phyloP scores from a whole-genome alignment of 148 eudicot species.

The Amaranthus palmeri region DNA sequence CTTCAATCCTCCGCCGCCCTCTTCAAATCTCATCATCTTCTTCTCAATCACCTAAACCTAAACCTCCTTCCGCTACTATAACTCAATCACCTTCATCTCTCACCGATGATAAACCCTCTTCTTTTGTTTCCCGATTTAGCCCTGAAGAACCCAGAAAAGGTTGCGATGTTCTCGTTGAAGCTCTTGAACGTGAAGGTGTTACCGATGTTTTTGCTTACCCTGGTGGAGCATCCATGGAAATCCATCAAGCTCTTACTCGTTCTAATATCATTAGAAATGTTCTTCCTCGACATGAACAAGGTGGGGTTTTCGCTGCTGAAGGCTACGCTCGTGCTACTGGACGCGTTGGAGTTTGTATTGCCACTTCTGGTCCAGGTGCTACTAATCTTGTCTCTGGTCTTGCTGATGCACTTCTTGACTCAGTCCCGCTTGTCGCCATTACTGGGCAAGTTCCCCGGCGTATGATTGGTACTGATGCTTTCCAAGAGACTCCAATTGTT shows the following conservation, averaged over 20 bases:
- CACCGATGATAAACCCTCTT: not conserved
- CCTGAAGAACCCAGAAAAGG: conserved; percentile 78
- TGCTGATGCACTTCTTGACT: conserved; percentile 82
- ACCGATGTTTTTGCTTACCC: conserved; percentile 80
- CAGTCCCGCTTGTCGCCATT: conserved; percentile 72
- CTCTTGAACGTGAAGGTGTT: conserved; percentile 83
- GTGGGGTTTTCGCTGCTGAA: conserved; percentile 90
- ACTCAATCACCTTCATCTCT: conserved; percentile 9
- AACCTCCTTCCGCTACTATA: conserved; percentile 14
- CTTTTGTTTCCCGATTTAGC: conserved; percentile 45
- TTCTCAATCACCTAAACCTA: not conserved
- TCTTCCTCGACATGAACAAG: conserved; percentile 89
- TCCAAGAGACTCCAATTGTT: conserved; percentile 90
- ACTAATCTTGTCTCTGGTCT: conserved; percentile 79
- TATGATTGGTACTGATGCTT: conserved; percentile 90
- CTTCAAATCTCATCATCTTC: conserved; percentile 9
- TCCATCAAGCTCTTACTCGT: conserved; percentile 86
- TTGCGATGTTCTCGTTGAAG: conserved; percentile 75
- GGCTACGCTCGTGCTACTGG: conserved; percentile 89
- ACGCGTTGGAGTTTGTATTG: conserved; percentile 83
- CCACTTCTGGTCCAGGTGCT: conserved; percentile 95
- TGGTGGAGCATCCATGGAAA: conserved; percentile 90
- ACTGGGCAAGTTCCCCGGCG: conserved; percentile 86
- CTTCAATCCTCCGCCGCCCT: conserved; percentile 16
- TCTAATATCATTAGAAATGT: conserved; percentile 53